Conservation (phyloP, 2,329 filamentous ascomycete genomes). For the Fusarium goolgardi region DNA sequence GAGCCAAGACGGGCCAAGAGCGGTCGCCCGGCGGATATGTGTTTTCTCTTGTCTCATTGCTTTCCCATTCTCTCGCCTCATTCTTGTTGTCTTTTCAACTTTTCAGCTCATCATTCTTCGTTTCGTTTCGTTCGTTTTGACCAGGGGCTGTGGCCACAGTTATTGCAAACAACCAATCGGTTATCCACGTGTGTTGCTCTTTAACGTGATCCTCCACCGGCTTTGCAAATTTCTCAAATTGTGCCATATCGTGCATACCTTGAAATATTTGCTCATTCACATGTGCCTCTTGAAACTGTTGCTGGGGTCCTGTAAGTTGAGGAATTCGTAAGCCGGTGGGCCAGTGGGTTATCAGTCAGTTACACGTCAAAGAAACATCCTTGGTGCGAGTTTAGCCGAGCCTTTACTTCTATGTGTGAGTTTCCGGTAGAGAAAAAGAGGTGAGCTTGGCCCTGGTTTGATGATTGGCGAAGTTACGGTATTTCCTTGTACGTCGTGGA, state of each 20-base stretch:
- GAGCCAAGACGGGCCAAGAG: conserved; percentile 27
- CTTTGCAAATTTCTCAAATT: conserved; percentile 17
- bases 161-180: conserved; percentile 31
- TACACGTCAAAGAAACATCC: conserved; percentile 11
- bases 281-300: conserved; percentile 1
- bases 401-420: neutral
- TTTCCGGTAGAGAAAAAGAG: neutral
- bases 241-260: conserved; percentile 1
- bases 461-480: neutral
- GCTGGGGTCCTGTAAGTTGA: neutral
- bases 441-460: neutral
- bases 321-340: conserved; percentile 16
- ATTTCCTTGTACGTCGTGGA: neutral
- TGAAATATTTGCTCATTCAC: conserved; percentile 8
- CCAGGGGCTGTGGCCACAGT: conserved; percentile 19
- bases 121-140: conserved; percentile 29
- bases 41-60: conserved; percentile 20
- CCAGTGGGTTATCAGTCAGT: conserved; percentile 17
- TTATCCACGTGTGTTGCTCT: conserved; percentile 39
- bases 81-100: conserved; percentile 1
- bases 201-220: conserved; percentile 5
- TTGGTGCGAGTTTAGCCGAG: conserved; percentile 1
- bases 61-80: conserved; percentile 13
- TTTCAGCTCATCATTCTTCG: conserved; percentile 17
- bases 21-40: conserved; percentile 14